Conservation (phyloP, 805 yeast species). For the Nakazawaea ambrosiae region DNA sequence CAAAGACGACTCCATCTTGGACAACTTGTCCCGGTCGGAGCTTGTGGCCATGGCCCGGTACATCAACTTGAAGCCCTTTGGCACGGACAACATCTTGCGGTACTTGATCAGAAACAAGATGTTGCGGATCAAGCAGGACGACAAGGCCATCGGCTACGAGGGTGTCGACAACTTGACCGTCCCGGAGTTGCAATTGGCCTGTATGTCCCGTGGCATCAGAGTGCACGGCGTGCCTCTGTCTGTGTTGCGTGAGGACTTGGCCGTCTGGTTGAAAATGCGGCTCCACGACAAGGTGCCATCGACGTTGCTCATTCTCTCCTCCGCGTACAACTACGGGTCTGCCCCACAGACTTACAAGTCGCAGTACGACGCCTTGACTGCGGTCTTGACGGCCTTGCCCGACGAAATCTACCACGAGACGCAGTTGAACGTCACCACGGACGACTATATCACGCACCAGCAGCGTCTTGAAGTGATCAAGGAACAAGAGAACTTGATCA, state of each 20-base stretch:
- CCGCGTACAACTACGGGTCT: conserved; percentile 81
- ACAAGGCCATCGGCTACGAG: conserved; percentile 83
- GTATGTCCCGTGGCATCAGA: conserved; percentile 89
- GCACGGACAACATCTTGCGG: conserved; percentile 82
- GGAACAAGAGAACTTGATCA: conserved; percentile 77
- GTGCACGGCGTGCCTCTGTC: conserved; percentile 73
- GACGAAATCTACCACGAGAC: conserved; percentile 95
- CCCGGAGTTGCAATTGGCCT: conserved; percentile 82
- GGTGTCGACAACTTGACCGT: conserved; percentile 78
- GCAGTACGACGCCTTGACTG: conserved; percentile 80
- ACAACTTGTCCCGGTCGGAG: conserved; percentile 86
- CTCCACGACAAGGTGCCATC: conserved; percentile 85
- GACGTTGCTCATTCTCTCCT: conserved; percentile 72
- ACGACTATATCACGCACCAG: conserved; percentile 57
- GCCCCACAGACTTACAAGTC: conserved; percentile 35
- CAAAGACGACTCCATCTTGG: conserved; percentile 89
- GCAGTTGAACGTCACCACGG: conserved; percentile 59
- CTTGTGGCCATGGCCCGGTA: conserved; percentile 88
- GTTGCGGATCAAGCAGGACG: conserved; percentile 85
- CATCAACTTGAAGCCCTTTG: conserved; percentile 85
- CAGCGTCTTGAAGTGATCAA: conserved; percentile 65
- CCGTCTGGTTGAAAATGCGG: conserved; percentile 83
- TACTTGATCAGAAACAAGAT: conserved; percentile 87
- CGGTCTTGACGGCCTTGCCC: conserved; percentile 85
- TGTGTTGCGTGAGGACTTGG: conserved; percentile 67